phyloP scores from a whole-genome alignment of 140 eudicot species.

The Flaveria floridana region DNA sequence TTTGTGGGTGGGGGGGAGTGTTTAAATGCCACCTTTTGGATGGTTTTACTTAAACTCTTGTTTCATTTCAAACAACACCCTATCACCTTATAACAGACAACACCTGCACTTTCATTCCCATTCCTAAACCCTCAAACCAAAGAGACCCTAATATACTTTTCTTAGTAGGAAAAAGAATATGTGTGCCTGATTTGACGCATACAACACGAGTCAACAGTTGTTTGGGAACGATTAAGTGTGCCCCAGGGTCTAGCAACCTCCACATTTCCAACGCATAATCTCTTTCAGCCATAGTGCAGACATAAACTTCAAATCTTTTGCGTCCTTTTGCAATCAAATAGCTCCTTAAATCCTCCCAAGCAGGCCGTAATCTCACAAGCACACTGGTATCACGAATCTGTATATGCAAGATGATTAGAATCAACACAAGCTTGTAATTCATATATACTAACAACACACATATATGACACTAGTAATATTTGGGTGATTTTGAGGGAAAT shows the following conservation, averaged over 20 bases:
- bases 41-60: background rate
- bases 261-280: conserved; percentile 96
- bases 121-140: background rate
- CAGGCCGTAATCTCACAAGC: conserved; percentile 88
- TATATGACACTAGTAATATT: background rate
- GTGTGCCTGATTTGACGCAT: conserved; percentile 81
- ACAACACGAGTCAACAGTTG: conserved; percentile 70
- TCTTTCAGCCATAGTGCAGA: conserved; percentile 97
- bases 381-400: conserved; percentile 98
- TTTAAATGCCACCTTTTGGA: too few relatives aligned
- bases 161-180: background rate
- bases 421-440: background rate
- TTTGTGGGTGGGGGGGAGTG: too few relatives aligned
- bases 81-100: too few relatives aligned
- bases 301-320: conserved; percentile 84
- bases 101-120: background rate
- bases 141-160: background rate
- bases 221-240: conserved; percentile 60
- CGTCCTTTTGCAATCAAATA: conserved; percentile 88
- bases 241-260: conserved; percentile 87
- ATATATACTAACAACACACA: background rate
- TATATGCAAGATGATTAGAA: conserved; percentile 24
- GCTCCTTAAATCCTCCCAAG: conserved; percentile 91
- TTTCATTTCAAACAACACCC: background rate
- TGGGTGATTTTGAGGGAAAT: background rate